phyloP scores from a whole-genome alignment of 2,329 filamentous ascomycete genomes.

The Penicillium sp. region DNA sequence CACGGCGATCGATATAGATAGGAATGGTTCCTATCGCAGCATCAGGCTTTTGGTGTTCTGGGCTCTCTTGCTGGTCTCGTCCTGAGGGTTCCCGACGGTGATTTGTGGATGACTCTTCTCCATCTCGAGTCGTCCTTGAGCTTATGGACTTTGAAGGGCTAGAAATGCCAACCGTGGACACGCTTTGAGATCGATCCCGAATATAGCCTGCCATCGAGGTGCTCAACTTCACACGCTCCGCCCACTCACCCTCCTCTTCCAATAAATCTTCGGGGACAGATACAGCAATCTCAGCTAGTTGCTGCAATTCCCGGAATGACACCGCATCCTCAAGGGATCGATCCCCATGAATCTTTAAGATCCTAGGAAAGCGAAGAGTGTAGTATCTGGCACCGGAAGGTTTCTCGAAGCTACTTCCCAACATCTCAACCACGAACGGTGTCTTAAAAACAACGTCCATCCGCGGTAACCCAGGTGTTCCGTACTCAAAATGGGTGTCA shows the following conservation, averaged over 20 bases:
- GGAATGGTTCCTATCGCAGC: slow-evolving; percentile 11
- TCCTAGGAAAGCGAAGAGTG: slow-evolving; percentile 75
- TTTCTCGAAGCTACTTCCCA: slow-evolving; percentile 80
- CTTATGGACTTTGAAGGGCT: slow-evolving; percentile 11
- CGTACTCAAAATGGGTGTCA: slow-evolving; percentile 54
- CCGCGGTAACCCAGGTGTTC: slow-evolving; percentile 41
- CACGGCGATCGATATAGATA: slow-evolving; percentile 29
- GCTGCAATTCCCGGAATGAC: slow-evolving; percentile 72
- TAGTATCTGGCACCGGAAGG: slow-evolving; percentile 71
- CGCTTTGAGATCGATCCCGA: slow-evolving; percentile 30
- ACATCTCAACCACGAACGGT: slow-evolving; percentile 78
- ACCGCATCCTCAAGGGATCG: slow-evolving; percentile 71
- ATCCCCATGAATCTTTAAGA: slow-evolving; percentile 79
- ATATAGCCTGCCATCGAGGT: slow-evolving; percentile 50
- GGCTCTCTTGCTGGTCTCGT: background rate
- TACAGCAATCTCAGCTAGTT: slow-evolving; percentile 64
- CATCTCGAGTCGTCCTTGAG: background rate
- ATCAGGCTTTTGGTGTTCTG: background rate
- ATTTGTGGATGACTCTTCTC: background rate
- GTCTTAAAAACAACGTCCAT: slow-evolving; percentile 63
- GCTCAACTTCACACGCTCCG: slow-evolving; percentile 60
- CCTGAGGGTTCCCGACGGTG: background rate
- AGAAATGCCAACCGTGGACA: slow-evolving; percentile 28
- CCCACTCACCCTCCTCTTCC: slow-evolving; percentile 67
- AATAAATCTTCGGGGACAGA: slow-evolving; percentile 59